phyloP scores from a whole-genome alignment of 257 asterid species.

The Solanum bukasovii region DNA sequence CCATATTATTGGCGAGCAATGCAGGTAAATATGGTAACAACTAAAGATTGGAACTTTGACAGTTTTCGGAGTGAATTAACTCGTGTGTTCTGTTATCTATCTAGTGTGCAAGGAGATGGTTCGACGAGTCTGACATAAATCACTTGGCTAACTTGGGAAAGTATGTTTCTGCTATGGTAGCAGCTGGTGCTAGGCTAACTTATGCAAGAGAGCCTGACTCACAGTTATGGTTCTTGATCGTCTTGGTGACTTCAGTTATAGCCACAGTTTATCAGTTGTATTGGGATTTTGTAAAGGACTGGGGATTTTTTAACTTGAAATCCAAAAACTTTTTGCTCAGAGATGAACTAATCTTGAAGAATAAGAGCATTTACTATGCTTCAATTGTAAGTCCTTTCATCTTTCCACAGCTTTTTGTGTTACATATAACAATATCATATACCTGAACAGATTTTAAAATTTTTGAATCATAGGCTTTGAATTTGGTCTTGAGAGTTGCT shows the following conservation, averaged over 20 bases:
- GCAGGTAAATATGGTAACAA: slow-evolving; percentile 46
- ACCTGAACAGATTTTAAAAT: not conserved
- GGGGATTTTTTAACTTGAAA: slow-evolving; percentile 68
- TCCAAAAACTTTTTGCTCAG: slow-evolving; percentile 71
- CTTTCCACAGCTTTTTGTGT: too few species aligned
- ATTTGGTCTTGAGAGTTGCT: slow-evolving; percentile 67
- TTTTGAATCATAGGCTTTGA: slow-evolving; percentile 41
- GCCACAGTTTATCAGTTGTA: slow-evolving; percentile 86
- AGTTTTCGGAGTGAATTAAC: not conserved
- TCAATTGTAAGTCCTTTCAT: slow-evolving; percentile 69
- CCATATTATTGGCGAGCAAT: slow-evolving; percentile 97
- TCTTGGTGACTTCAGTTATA: slow-evolving; percentile 53
- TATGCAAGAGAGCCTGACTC: slow-evolving; percentile 47
- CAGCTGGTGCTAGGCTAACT: slow-evolving; percentile 89
- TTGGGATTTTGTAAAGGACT: slow-evolving; percentile 94
- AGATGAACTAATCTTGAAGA: slow-evolving; percentile 70
- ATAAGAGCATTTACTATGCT: slow-evolving; percentile 56
- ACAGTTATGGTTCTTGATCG: slow-evolving; percentile 43
- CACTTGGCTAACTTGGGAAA: slow-evolving; percentile 84
- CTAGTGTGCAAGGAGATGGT: slow-evolving; percentile 88
- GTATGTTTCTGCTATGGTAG: slow-evolving; percentile 97
- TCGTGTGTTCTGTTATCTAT: not conserved
- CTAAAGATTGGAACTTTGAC: not conserved
- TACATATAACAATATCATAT: not conserved
- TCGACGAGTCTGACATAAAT: slow-evolving; percentile 56